Percentiles rank a stretch among this genome's conserved stretches.
These are phyloP conservation scores for Podospora sp. DNA, from an alignment of 495 filamentous ascomycete genomes.

Conservation along the genomic window DNA sequence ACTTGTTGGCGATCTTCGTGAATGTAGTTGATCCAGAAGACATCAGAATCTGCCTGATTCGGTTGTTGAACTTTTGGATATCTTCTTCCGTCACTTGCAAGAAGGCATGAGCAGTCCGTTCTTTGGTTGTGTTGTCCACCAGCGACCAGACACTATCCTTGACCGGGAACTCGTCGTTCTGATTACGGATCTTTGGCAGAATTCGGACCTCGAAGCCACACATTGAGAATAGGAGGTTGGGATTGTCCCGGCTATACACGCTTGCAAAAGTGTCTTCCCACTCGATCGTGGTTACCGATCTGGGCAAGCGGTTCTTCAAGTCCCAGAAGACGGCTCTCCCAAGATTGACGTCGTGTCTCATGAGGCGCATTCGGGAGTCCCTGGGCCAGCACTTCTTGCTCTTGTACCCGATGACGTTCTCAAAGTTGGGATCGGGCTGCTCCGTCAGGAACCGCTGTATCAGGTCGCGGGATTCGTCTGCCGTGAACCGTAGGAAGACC, in stretches of 20 bases:
- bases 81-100: constrained; percentile 98
- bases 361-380: constrained; percentile 95
- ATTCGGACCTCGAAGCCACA: constrained; percentile 97
- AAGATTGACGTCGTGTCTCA: constrained; percentile 99
- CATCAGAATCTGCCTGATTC: constrained; percentile 98
- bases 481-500: constrained; percentile 93
- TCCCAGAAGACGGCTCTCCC: constrained; percentile 99
- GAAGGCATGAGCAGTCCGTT: constrained; percentile 97
- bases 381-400: constrained; percentile 99
- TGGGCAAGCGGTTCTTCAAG: constrained; percentile 92
- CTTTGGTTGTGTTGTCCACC: constrained; percentile 93
- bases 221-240: constrained; percentile 97
- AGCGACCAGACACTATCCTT: constrained; percentile 99
- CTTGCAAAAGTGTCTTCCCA: constrained; percentile 99
- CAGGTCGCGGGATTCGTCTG: constrained; percentile 92
- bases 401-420: constrained; percentile 98
- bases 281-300: constrained; percentile 95
- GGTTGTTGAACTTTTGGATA: constrained; percentile 98
- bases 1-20: constrained; percentile 99
- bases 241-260: constrained; percentile 98
- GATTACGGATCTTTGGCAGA: constrained; percentile 91
- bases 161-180: constrained; percentile 93
- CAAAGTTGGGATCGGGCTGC: constrained; percentile 98
- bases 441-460: constrained; percentile 98
- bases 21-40: constrained; percentile 98